phyloP scores from a whole-genome alignment of 106 monocot genomes.

The Dendrobium huoshanense region DNA sequence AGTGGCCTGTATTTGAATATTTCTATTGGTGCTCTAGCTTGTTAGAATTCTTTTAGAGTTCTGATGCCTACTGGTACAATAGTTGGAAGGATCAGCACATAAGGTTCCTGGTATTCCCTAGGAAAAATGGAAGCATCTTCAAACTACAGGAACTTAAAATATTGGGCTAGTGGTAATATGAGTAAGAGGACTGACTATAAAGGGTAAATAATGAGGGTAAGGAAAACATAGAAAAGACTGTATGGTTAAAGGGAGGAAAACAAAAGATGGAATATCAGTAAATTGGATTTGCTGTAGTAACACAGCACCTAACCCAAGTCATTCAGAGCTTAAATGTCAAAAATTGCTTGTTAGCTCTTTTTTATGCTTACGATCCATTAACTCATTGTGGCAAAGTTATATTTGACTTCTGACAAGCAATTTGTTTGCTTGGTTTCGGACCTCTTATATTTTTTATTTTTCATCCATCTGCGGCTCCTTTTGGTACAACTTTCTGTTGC shows the following conservation, averaged over 20 bases:
- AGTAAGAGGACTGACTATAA: background rate
- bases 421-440: background rate
- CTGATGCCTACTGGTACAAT: background rate
- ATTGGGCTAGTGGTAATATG: background rate
- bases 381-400: background rate
- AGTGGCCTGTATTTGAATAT: background rate
- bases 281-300: background rate
- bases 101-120: too few relatives aligned
- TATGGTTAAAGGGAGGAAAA: background rate
- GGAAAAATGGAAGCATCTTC: too few relatives aligned
- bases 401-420: background rate
- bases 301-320: background rate
- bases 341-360: background rate
- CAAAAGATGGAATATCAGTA: background rate
- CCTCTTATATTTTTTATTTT: background rate
- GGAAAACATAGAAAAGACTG: background rate
- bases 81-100: background rate
- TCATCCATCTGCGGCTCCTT: background rate
- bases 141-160: background rate
- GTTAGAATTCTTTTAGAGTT: background rate
- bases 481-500: too few relatives aligned
- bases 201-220: background rate
- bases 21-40: background rate
- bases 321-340: background rate
- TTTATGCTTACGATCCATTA: background rate